Evolutionary conservation across 306 rosid species (phyloP).

Genomic region (Rosa lucieae): DNA sequence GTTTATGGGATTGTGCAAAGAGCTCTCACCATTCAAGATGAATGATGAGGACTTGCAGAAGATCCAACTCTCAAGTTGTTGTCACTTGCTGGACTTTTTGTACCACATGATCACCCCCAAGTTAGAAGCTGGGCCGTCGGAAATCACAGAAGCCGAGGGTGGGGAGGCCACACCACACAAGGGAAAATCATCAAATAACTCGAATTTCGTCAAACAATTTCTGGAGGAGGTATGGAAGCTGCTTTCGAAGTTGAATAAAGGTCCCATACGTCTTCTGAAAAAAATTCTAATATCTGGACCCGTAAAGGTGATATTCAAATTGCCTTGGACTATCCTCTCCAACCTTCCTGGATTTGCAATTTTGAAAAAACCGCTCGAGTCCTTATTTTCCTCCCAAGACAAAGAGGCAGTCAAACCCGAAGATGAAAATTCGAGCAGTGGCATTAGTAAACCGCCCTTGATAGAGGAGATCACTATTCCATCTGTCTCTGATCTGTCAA

Average conservation of each 20-base stretch:
- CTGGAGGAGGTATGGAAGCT: conserved; percentile 40
- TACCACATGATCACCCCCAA: conserved; percentile 55
- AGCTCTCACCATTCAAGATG: conserved; percentile 66
- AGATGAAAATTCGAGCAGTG: conserved; percentile 24
- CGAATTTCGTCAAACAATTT: conserved; percentile 31
- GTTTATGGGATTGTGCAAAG: conserved; percentile 54
- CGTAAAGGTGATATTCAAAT: conserved; percentile 35
- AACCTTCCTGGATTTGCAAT: conserved; percentile 47
- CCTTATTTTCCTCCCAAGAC: conserved; percentile 24
- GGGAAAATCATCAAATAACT: conserved; percentile 16
- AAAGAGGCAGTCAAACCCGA: conserved; percentile 36
- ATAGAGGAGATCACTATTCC: conserved; percentile 75
- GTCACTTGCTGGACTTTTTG: conserved; percentile 66
- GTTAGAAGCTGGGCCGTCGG: conserved; percentile 21
- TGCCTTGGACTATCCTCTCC: conserved; percentile 71
- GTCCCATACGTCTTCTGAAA: conserved; percentile 44
- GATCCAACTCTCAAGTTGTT: conserved; percentile 38
- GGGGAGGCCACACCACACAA: conserved; percentile 20
- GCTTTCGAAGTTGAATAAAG: conserved; percentile 51
- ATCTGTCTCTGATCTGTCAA: conserved; percentile 46
- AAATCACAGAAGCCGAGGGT: conserved; percentile 24
- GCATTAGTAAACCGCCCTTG: conserved; percentile 46
- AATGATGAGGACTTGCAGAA: conserved; percentile 30
- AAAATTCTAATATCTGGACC: conserved; percentile 52
- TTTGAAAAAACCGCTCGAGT: conserved; percentile 36